Percentiles rank a stretch among this genome's conserved stretches.
These are phyloP conservation scores for Alliaria petiolata DNA, from an alignment of 345 rosid species.

Conservation along the genomic window DNA sequence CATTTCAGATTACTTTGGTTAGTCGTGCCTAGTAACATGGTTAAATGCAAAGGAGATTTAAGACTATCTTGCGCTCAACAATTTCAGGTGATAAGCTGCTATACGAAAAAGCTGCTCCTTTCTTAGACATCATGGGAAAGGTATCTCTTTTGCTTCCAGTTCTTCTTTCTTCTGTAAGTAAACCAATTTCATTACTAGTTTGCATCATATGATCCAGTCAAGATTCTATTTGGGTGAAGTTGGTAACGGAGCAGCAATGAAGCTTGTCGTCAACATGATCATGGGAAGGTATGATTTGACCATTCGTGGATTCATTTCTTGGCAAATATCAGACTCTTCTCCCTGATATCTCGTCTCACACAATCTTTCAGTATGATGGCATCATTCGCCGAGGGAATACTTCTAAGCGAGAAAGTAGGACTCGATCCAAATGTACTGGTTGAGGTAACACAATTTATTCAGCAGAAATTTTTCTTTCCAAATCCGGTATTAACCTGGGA, in stretches of 20 bases:
- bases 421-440: conserved; percentile 74
- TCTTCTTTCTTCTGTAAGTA: neutral
- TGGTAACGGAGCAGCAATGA: conserved; percentile 98
- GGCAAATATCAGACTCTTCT: conserved; percentile 2
- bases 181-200: neutral
- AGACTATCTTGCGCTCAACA: conserved; percentile 19
- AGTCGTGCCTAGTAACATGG: neutral
- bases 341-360: neutral
- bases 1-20: neutral
- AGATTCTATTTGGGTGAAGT: conserved; percentile 88
- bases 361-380: conserved; percentile 87
- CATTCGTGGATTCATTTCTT: neutral
- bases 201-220: conserved; percentile 52
- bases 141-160: conserved; percentile 35
- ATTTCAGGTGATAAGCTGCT: conserved; percentile 75
- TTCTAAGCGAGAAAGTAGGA: conserved; percentile 83
- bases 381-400: conserved; percentile 81
- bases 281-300: conserved; percentile 75
- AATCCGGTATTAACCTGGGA: neutral
- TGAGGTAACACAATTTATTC: conserved; percentile 46
- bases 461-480: neutral
- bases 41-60: neutral
- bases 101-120: conserved; percentile 56
- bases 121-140: conserved; percentile 90
- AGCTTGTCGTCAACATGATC: conserved; percentile 94